Percentiles rank a stretch among this genome's conserved stretches.
Evolutionary conservation across 73 alveolate genomes (phyloP).

Genomic region (Durusdinium trenchii): DNA sequence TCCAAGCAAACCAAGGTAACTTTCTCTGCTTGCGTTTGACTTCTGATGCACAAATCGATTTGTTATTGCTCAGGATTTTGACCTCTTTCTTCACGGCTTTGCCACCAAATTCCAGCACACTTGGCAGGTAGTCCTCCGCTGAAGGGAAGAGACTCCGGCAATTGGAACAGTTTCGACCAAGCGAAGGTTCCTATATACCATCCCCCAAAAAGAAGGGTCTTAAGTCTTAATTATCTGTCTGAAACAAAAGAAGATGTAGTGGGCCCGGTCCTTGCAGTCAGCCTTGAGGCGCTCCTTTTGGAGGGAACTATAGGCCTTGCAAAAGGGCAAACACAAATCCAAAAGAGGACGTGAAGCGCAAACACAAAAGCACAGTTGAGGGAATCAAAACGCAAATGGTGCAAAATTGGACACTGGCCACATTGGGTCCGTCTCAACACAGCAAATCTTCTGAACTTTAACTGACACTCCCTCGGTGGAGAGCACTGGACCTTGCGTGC

Average conservation of each 20-base stretch:
- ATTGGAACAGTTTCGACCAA: neutral
- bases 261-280: constrained; percentile 62
- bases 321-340: neutral
- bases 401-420: neutral
- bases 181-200: neutral
- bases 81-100: constrained; percentile 81
- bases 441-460: neutral
- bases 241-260: neutral
- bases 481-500: constrained; percentile 95
- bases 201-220: neutral
- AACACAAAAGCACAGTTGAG: neutral
- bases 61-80: neutral
- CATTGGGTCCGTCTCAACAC: neutral
- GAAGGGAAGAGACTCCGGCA: no score
- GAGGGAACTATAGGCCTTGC: constrained; percentile 85
- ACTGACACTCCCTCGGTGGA: no score
- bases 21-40: neutral
- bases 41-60: neutral
- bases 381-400: neutral
- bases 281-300: constrained; percentile 86
- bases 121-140: constrained; percentile 65
- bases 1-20: neutral
- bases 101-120: constrained; percentile 25
- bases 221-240: neutral
- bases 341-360: neutral